phyloP scores from a whole-genome alignment of 2,329 filamentous ascomycete genomes.

The Aaosphaeria pasadenensis region DNA sequence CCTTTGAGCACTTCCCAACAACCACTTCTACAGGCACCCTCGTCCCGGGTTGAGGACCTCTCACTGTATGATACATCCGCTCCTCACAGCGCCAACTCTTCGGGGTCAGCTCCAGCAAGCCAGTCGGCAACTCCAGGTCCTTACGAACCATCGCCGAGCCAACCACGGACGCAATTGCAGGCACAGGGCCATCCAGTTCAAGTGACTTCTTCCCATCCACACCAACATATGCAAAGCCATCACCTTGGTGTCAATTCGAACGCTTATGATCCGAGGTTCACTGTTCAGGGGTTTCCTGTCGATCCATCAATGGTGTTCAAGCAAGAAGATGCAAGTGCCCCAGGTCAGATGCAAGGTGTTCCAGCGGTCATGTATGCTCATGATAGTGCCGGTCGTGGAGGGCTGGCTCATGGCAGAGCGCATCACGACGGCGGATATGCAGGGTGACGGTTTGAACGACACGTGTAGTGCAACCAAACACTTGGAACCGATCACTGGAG shows the following conservation, averaged over 20 bases:
- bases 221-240: conserved; percentile 27
- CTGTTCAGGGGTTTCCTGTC: conserved; percentile 29
- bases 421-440: conserved; percentile 12
- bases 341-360: conserved; percentile 11
- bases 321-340: conserved; percentile 10
- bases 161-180: conserved; percentile 6
- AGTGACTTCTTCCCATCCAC: conserved; percentile 21
- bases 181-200: conserved; percentile 23
- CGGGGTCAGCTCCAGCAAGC: conserved; percentile 28
- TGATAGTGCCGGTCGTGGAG: conserved; percentile 6
- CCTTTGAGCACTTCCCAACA: conserved; percentile 31
- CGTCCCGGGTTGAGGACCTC: conserved; percentile 32
- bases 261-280: conserved; percentile 32
- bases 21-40: conserved; percentile 25
- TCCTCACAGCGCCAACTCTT: conserved; percentile 28
- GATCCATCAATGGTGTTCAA: conserved; percentile 36
- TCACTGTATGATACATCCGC: conserved; percentile 30
- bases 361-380: conserved; percentile 9
- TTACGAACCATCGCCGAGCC: conserved; percentile 24
- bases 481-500: conserved; percentile 1
- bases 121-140: conserved; percentile 33
- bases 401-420: conserved; percentile 9
- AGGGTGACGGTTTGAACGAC: conserved; percentile 7
- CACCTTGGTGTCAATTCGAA: conserved; percentile 26
- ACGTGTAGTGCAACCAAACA: background rate